A percentile compares a stretch with the other conserved stretches of the same genome.
Evolutionary conservation across 2,329 filamentous ascomycete species (phyloP).

Genomic region (Pseudophaeomoniella oleicola): DNA sequence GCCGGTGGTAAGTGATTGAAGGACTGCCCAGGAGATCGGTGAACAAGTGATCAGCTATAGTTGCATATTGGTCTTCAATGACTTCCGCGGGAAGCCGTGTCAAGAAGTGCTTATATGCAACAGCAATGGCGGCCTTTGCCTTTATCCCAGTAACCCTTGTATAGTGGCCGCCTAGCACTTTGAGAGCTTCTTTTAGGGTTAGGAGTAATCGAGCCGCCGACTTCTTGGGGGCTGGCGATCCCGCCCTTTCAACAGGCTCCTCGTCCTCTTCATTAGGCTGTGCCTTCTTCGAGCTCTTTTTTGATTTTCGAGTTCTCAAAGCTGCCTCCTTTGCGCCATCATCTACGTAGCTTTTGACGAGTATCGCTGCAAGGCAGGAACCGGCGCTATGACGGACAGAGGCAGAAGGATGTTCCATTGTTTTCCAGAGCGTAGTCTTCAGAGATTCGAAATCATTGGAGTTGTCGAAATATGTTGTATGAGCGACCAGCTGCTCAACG

Average conservation of each 20-base stretch:
- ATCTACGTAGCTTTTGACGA: slow-evolving; percentile 69
- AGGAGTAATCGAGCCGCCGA: slow-evolving; percentile 55
- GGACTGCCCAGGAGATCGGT: slow-evolving; percentile 64
- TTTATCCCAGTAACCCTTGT: slow-evolving; percentile 65
- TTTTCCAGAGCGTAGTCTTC: slow-evolving; percentile 69
- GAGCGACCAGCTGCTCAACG: slow-evolving; percentile 55
- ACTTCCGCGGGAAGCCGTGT: slow-evolving; percentile 64
- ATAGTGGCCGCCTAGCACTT: slow-evolving; percentile 67
- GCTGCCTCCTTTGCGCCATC: slow-evolving; percentile 35
- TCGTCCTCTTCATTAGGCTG: slow-evolving; percentile 54
- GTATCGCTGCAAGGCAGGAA: slow-evolving; percentile 65
- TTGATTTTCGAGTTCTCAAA: slow-evolving; percentile 52
- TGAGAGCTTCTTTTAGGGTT: slow-evolving; percentile 63
- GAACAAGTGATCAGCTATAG: slow-evolving; percentile 68
- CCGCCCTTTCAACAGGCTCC: slow-evolving; percentile 54
- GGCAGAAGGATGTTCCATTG: slow-evolving; percentile 62
- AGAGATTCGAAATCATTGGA: slow-evolving; percentile 81
- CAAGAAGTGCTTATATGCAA: slow-evolving; percentile 75
- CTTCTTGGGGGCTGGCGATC: slow-evolving; percentile 63
- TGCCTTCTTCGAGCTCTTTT: slow-evolving; percentile 56
- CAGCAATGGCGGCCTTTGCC: slow-evolving; percentile 65
- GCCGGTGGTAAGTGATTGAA: slow-evolving; percentile 68
- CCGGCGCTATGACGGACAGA: slow-evolving; percentile 75
- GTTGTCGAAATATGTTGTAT: slow-evolving; percentile 74
- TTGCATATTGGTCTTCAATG: slow-evolving; percentile 70